Evolutionary conservation across 208 protist species (phyloP).

Genomic region (Leishmania tropica): DNA sequence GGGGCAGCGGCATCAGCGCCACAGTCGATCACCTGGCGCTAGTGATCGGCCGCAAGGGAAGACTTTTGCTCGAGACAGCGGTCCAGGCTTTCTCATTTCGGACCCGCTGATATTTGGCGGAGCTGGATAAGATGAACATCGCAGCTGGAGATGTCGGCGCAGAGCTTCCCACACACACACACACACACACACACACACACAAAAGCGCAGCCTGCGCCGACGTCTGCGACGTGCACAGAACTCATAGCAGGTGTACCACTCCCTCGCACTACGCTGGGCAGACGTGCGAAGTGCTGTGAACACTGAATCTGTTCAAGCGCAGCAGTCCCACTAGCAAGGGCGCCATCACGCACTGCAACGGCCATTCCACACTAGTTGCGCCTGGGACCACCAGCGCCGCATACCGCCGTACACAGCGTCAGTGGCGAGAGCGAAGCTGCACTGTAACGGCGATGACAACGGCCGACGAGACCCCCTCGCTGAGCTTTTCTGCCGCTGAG

Average conservation of each 20-base stretch:
- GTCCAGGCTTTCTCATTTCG: constrained; percentile 11
- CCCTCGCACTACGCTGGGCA: not conserved
- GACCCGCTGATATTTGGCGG: constrained; percentile 15
- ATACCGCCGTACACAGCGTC: constrained; percentile 11
- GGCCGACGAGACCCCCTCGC: constrained; percentile 15
- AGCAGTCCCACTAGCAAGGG: constrained; percentile 12
- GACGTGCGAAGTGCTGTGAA: not conserved
- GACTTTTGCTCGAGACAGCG: constrained; percentile 9
- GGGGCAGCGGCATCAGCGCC: not conserved
- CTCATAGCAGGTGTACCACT: too few species aligned
- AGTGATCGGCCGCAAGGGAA: not conserved
- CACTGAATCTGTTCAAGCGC: constrained; percentile 14
- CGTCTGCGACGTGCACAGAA: too few species aligned
- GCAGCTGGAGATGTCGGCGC: not conserved
- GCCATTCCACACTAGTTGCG: not conserved
- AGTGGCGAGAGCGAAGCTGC: constrained; percentile 5
- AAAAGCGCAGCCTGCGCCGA: not conserved
- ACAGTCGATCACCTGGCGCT: not conserved
- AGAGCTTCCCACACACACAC: too few species aligned
- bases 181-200: not conserved
- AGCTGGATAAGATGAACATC: not conserved
- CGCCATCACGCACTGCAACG: constrained; percentile 8
- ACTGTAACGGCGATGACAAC: not conserved
- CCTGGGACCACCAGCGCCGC: constrained; percentile 3
- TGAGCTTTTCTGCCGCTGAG: constrained; percentile 12